Base-by-base conservation (phyloP, 148 eudicot genomes). In the Vaccinium vitisidaea region DNA sequence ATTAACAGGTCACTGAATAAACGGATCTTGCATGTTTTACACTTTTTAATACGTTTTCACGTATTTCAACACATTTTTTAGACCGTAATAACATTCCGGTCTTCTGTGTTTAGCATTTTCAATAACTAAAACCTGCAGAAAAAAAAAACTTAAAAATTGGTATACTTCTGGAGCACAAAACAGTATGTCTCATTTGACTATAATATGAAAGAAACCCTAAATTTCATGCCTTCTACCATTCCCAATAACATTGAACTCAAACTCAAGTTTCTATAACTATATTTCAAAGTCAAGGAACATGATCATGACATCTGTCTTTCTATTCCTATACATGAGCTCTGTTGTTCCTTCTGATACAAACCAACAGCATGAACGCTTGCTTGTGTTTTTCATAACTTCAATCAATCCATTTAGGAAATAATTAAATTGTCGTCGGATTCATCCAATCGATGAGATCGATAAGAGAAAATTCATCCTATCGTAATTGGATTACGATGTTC, bases 211-310 rank as follows among this genome's bases (percentile, higher is more conserved):
- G 53, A 48, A 30, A 71, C 67, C 84, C 84, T 82, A 71, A 82
- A 52, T 82, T 82, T 71, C 50, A 71, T 71, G 84, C 78, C 74
- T 19, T 82, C 84, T 52, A n/a, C 50, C 32, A 52, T 71, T 82
- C 30, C 84, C 84, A 70, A 71, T 67, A 21, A 46, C 75, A 67
- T 27, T 49, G 23, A 82, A 69, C 43, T 63, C 49, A 32, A 32
- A 39, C 12, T 30, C 73, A 25, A 67, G 73, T 67, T 67, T 67
- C 73, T 27, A 67, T 80, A n/a, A n/a, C 9, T 36, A 54, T 13
- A 27, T 25, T 27, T 80, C 53, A 79, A 67, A 46, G 77, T 56
- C 32, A 25, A 7, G 23, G 19, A 49, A 67, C 23, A 18, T 69
- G 69, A 61, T 21, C 30, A n/a, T 61, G 69, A 61, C n/a, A n/a